Percentiles rank a stretch among this genome's conserved stretches.
Conservation (phyloP, 2,329 filamentous ascomycete species). For the Aspergillus sp. region DNA sequence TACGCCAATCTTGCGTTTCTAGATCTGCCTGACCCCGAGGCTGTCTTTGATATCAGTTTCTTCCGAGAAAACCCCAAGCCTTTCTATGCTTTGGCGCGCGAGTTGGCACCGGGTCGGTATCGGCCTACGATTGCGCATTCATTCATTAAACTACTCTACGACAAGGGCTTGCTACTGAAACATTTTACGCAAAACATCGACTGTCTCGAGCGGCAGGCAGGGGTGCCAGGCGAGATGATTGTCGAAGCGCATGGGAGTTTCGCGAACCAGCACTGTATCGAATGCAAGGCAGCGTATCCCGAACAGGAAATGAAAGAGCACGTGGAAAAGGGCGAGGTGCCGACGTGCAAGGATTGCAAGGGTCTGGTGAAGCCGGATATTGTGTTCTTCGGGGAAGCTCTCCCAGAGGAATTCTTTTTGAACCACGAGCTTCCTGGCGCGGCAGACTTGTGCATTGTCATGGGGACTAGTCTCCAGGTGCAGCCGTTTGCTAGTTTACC, state of each 20-base stretch:
- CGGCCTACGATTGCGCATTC: slow-evolving; percentile 82
- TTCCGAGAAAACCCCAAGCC: slow-evolving; percentile 78
- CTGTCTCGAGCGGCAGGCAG: slow-evolving; percentile 81
- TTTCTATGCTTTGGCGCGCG: slow-evolving; percentile 86
- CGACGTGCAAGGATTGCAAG: slow-evolving; percentile 62
- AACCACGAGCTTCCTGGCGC: slow-evolving; percentile 49
- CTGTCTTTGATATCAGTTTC: slow-evolving; percentile 87
- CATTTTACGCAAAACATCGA: slow-evolving; percentile 98
- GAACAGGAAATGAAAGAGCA: slow-evolving; percentile 66
- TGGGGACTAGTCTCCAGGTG: slow-evolving; percentile 82
- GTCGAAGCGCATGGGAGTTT: slow-evolving; percentile 96
- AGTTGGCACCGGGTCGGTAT: slow-evolving; percentile 86
- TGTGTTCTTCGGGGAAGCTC: slow-evolving; percentile 80
- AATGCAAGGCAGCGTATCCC: slow-evolving; percentile 68
- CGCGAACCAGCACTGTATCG: slow-evolving; percentile 82
- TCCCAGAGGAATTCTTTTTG: slow-evolving; percentile 60
- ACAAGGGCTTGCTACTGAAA: slow-evolving; percentile 71
- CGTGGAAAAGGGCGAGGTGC: slow-evolving; percentile 61
- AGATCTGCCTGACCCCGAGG: slow-evolving; percentile 80
- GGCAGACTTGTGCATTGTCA: slow-evolving; percentile 73
- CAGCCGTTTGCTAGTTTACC: slow-evolving; percentile 85
- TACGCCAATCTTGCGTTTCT: slow-evolving; percentile 87
- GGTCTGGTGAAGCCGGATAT: slow-evolving; percentile 91
- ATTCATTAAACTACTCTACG: slow-evolving; percentile 75
- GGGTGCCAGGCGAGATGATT: slow-evolving; percentile 72